Evolutionary conservation across 768 basidiomycete genomes (phyloP).

Genomic region (Suillus discolor): DNA sequence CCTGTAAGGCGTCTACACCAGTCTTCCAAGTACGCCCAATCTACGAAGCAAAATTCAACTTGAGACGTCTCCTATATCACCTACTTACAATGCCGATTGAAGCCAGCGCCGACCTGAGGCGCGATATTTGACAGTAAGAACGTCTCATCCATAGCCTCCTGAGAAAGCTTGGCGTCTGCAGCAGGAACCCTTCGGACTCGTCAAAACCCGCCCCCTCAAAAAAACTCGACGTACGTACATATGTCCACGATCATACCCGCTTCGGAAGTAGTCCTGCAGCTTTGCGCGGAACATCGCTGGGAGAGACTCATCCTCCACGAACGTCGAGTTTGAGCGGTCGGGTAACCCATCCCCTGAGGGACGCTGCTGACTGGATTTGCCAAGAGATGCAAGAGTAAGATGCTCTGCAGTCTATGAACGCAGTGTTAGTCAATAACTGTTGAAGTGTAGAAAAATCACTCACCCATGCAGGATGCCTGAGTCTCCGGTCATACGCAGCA

Average conservation of each 20-base stretch:
- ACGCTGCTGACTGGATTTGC: conserved; percentile 43
- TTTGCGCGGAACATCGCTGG: conserved; percentile 80
- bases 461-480: conserved; percentile 95
- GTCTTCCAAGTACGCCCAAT: conserved; percentile 96
- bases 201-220: background rate
- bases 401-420: conserved; percentile 87
- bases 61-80: background rate
- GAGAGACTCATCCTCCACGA: conserved; percentile 80
- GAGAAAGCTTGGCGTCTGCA: conserved; percentile 91
- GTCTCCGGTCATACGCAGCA: conserved; percentile 86
- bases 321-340: conserved; percentile 76
- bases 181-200: conserved; percentile 77
- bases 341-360: conserved; percentile 44
- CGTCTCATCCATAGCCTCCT: conserved; percentile 96
- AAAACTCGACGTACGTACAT: conserved; percentile 60
- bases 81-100: conserved; percentile 90
- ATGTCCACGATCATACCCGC: conserved; percentile 96
- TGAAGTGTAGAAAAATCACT: conserved; percentile 16
- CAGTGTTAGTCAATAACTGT: background rate
- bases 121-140: conserved; percentile 96
- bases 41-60: conserved; percentile 38
- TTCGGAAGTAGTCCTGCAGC: conserved; percentile 87
- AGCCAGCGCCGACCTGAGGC: conserved; percentile 96
- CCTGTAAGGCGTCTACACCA: conserved; percentile 91
- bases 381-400: conserved; percentile 76